Percentiles rank a stretch among this genome's conserved stretches.
These are phyloP conservation scores for Colletotrichum tabaci DNA, from an alignment of 2,329 filamentous ascomycete species.

Conservation along the genomic window DNA sequence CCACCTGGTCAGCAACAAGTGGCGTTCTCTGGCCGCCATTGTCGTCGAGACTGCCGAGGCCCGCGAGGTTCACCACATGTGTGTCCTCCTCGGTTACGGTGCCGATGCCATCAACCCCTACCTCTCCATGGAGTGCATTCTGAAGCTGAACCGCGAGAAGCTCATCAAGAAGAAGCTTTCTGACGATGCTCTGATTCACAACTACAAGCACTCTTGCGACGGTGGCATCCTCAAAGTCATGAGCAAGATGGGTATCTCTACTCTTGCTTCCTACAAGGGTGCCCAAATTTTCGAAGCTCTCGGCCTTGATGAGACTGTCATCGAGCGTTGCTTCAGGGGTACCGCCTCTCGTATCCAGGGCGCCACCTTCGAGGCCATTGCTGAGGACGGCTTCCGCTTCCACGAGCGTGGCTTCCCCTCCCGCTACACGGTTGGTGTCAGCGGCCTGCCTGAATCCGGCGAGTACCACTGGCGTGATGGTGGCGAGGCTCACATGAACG, in stretches of 20 bases:
- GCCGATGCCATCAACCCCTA: constrained; percentile 96
- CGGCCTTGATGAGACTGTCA: constrained; percentile 90
- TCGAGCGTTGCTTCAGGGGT: constrained; percentile 94
- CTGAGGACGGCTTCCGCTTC: constrained; percentile 93
- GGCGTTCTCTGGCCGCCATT: constrained; percentile 89
- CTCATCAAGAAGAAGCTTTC: constrained; percentile 91
- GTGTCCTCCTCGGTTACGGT: constrained; percentile 95
- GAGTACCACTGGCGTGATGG: constrained; percentile 99
- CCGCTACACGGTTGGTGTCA: constrained; percentile 80
- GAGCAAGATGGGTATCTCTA: constrained; percentile 99
- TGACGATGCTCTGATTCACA: constrained; percentile 87
- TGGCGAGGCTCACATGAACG: constrained; percentile 95
- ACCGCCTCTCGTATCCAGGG: constrained; percentile 96
- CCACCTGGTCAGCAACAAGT: constrained; percentile 95
- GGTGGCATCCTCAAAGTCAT: constrained; percentile 98
- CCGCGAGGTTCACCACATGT: constrained; percentile 98
- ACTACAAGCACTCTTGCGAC: constrained; percentile 97
- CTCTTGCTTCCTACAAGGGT: constrained; percentile 95
- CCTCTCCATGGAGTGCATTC: constrained; percentile 94
- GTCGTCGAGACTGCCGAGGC: constrained; percentile 95
- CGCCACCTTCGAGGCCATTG: constrained; percentile 93
- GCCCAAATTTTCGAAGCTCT: constrained; percentile 98
- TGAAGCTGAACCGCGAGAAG: constrained; percentile 95
- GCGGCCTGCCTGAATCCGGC: constrained; percentile 90
- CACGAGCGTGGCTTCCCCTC: constrained; percentile 94